Conservation (phyloP, 2,329 filamentous ascomycete species). For the Ilyonectria mors-panacis region DNA sequence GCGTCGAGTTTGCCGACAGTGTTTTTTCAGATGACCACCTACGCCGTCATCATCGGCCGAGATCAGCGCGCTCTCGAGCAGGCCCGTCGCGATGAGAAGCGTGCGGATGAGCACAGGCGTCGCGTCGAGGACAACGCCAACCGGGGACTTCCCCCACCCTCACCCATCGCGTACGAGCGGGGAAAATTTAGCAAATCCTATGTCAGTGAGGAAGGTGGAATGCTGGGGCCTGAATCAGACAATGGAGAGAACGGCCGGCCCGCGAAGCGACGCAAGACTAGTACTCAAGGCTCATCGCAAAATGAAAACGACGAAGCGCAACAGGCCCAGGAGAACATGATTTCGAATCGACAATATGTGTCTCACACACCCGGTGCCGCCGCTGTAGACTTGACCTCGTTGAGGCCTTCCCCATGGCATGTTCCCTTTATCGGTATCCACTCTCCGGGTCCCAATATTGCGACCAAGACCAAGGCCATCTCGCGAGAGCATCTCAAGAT, state of each 20-base stretch:
- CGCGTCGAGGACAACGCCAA: constrained; percentile 63
- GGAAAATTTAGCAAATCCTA: constrained; percentile 75
- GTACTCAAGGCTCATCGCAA: constrained; percentile 59
- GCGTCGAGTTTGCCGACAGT: constrained; percentile 80
- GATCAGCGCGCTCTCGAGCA: constrained; percentile 74
- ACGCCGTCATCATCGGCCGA: constrained; percentile 79
- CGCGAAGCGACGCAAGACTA: constrained; percentile 63
- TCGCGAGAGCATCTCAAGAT: constrained; percentile 83
- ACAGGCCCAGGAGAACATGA: constrained; percentile 60
- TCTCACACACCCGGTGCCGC: constrained; percentile 72
- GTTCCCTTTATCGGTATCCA: constrained; percentile 81
- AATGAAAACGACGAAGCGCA: constrained; percentile 59
- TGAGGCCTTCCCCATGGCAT: constrained; percentile 73
- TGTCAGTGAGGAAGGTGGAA: constrained; percentile 79
- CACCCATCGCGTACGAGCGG: constrained; percentile 65
- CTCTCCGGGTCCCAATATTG: constrained; percentile 74
- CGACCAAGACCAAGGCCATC: constrained; percentile 78
- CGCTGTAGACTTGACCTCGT: constrained; percentile 70
- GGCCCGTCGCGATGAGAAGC: constrained; percentile 67
- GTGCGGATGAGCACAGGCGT: constrained; percentile 61
- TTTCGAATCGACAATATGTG: constrained; percentile 72
- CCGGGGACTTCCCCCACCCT: constrained; percentile 65
- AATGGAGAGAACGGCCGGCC: constrained; percentile 65
- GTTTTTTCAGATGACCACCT: constrained; percentile 86
- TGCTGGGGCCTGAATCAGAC: constrained; percentile 75